Evolutionary conservation across 2,329 filamentous ascomycete species (phyloP).

Genomic region (Nannizzia gypsea): DNA sequence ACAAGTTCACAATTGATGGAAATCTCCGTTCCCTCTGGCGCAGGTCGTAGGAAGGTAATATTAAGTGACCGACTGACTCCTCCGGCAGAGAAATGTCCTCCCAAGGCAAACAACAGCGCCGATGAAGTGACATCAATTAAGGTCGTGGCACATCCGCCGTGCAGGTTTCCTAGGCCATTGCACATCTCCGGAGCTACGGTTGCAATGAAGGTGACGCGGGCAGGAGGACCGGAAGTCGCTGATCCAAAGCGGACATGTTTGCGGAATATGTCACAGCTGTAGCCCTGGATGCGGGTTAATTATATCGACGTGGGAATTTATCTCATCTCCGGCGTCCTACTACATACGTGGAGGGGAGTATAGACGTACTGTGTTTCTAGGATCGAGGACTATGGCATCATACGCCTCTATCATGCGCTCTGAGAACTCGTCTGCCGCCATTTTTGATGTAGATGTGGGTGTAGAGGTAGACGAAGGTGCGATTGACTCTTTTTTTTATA

Average conservation of each 20-base stretch:
- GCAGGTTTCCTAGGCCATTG: slow-evolving; percentile 82
- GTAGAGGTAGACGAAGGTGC: neutral
- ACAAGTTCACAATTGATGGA: slow-evolving; percentile 48
- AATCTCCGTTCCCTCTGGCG: slow-evolving; percentile 41
- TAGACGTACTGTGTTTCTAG: neutral
- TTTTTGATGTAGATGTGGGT: neutral
- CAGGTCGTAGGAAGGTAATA: slow-evolving; percentile 55
- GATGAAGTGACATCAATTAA: slow-evolving; percentile 58
- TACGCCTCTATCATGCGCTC: slow-evolving; percentile 5
- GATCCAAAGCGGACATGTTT: slow-evolving; percentile 29
- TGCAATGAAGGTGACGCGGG: slow-evolving; percentile 25
- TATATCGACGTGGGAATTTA: neutral
- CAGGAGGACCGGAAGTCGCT: slow-evolving; percentile 24
- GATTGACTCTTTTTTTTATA: too few species aligned
- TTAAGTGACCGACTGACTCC: slow-evolving; percentile 56
- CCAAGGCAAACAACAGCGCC: slow-evolving; percentile 45
- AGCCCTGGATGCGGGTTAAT: slow-evolving; percentile 18
- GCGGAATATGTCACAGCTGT: slow-evolving; percentile 20
- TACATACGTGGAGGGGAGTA: neutral
- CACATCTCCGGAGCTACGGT: slow-evolving; percentile 77
- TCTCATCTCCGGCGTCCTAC: neutral
- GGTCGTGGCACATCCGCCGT: slow-evolving; percentile 64
- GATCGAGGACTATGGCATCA: neutral
- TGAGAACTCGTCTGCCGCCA: neutral
- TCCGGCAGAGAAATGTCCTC: slow-evolving; percentile 49